Percentiles rank a stretch among this genome's conserved stretches.
Conservation (phyloP, 345 rosid genomes). For the Lenwebbia sp. region DNA sequence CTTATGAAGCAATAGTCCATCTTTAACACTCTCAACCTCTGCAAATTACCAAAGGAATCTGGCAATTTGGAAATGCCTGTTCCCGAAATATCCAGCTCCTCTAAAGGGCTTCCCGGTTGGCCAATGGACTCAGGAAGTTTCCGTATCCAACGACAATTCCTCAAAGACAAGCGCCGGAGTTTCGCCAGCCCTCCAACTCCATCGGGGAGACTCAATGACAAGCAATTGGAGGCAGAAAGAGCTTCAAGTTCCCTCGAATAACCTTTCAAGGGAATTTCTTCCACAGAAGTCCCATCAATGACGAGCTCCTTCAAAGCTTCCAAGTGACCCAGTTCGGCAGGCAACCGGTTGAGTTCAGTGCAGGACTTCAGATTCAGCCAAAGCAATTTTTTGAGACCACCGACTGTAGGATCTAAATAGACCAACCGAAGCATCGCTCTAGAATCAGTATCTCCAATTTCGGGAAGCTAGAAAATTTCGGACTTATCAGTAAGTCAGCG, state of each 20-base stretch:
- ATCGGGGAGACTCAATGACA: not conserved
- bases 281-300: too few relatives aligned
- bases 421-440: not conserved
- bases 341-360: too few relatives aligned
- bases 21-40: not conserved
- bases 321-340: too few relatives aligned
- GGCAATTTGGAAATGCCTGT: not conserved
- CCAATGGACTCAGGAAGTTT: not conserved
- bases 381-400: not conserved
- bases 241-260: not conserved
- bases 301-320: too few relatives aligned
- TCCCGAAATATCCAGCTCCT: not conserved
- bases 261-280: too few relatives aligned
- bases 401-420: not conserved
- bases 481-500: not conserved
- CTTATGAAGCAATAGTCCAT: not conserved
- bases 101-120: not conserved
- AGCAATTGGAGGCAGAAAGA: not conserved
- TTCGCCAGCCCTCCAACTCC: not conserved
- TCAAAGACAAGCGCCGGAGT: not conserved
- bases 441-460: not conserved
- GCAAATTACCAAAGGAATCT: not conserved
- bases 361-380: too few relatives aligned
- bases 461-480: not conserved
- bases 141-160: not conserved